phyloP scores from a whole-genome alignment of 257 asterid genomes.

The Lycium ferocissimum region DNA sequence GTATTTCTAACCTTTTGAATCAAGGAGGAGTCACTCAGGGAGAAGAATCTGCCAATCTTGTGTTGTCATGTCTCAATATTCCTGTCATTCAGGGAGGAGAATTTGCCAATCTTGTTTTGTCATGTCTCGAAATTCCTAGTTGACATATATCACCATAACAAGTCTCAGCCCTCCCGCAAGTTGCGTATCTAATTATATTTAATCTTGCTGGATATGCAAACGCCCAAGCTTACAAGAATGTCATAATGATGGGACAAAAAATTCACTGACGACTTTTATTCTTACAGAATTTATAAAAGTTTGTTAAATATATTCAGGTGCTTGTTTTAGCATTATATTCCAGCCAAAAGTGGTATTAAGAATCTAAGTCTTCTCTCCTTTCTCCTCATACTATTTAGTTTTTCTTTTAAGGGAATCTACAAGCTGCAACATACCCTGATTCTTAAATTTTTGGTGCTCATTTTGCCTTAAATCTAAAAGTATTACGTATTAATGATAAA shows the following conservation, averaged over 20 bases:
- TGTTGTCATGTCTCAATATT: too few species aligned
- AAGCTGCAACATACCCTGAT: neutral
- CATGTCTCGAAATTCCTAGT: neutral
- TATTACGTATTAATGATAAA: too few species aligned
- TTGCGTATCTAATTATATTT: neutral
- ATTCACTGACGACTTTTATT: neutral
- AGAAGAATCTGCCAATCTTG: too few species aligned
- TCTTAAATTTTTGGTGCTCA: neutral
- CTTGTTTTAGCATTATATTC: neutral
- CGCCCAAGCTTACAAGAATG: neutral
- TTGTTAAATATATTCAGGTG: neutral
- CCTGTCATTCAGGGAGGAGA: too few species aligned
- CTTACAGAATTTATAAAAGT: neutral
- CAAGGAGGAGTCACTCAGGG: too few species aligned
- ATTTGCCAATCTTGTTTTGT: too few species aligned
- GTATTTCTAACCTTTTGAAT: too few species aligned
- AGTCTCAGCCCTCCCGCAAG: too few species aligned
- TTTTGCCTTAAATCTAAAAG: neutral
- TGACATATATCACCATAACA: too few species aligned
- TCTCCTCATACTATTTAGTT: neutral
- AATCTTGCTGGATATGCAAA: neutral
- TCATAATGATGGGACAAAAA: neutral
- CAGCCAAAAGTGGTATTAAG: neutral
- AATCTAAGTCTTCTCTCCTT: neutral
- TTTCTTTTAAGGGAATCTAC: neutral